A percentile compares a stretch with the other conserved stretches of the same genome.
These are phyloP conservation scores for Allium sativum DNA, from an alignment of 106 monocot species.

Conservation along the genomic window DNA sequence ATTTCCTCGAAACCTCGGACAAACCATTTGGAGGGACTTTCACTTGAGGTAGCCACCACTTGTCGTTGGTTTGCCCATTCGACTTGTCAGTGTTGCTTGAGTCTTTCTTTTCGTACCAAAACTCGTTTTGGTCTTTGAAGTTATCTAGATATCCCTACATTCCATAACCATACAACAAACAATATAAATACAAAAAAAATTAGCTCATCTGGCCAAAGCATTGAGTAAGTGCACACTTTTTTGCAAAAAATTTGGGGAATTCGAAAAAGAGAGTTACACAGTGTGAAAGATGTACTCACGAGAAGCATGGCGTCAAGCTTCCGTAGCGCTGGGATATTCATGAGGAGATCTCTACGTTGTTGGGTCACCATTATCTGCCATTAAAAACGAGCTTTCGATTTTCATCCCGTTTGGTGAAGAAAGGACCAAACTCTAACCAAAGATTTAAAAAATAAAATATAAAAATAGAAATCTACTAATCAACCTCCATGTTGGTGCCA, in stretches of 20 bases:
- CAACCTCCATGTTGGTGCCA: conserved; percentile 75
- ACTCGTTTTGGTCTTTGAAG: conserved; percentile 79
- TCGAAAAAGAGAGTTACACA: too few relatives aligned
- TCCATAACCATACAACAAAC: not conserved
- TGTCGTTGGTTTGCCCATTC: conserved; percentile 21
- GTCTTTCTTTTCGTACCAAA: conserved; percentile 53
- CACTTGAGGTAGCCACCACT: conserved; percentile 59
- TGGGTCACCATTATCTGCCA: conserved; percentile 70
- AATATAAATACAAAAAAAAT: not conserved
- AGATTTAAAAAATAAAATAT: not conserved
- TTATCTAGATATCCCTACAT: conserved; percentile 67
- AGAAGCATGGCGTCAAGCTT: conserved; percentile 91
- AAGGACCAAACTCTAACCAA: not conserved
- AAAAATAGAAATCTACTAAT: not conserved
- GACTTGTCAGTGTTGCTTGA: conserved; percentile 25
- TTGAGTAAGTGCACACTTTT: too few relatives aligned
- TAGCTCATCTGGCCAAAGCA: not conserved
- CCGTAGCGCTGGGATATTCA: conserved; percentile 72
- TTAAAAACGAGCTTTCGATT: too few relatives aligned
- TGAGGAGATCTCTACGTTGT: conserved; percentile 65
- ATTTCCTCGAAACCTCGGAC: conserved; percentile 37
- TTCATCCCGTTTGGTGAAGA: not conserved
- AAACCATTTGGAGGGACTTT: conserved; percentile 45
- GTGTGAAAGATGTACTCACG: conserved; percentile 22
- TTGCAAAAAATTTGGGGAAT: too few relatives aligned